Conservation (phyloP, 352 stramenopile genomes). For the Phytophthora citrophthora region DNA sequence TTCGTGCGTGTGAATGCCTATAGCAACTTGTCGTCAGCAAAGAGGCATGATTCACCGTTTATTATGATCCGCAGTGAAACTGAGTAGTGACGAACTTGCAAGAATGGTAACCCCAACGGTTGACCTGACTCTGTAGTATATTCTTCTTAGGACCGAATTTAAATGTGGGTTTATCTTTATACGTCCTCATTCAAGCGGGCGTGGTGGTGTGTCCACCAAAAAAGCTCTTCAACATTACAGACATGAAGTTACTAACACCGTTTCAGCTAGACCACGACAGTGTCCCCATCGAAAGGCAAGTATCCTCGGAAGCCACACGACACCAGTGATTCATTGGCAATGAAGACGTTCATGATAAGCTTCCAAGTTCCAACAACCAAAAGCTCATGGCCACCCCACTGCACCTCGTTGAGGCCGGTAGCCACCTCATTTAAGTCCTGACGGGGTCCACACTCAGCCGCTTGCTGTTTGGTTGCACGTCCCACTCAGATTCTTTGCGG, state of each 20-base stretch:
- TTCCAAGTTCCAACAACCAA: neutral
- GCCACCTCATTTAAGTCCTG: slow-evolving; percentile 6
- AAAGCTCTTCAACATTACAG: neutral
- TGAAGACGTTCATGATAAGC: too few species aligned
- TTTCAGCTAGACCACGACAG: slow-evolving; percentile 3
- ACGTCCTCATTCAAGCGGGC: neutral
- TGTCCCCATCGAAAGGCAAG: slow-evolving; percentile 18
- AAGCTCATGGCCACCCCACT: neutral
- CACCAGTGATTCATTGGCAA: too few species aligned
- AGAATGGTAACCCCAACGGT: too few species aligned
- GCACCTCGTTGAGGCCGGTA: neutral
- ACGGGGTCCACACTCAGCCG: slow-evolving; percentile 1
- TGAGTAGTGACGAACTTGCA: too few species aligned
- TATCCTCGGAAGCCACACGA: neutral
- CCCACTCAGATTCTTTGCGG: neutral
- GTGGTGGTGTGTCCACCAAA: neutral
- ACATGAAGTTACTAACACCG: slow-evolving; percentile 6
- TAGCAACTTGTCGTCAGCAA: too few species aligned
- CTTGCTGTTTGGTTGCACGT: neutral
- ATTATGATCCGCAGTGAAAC: too few species aligned
- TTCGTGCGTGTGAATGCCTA: too few species aligned
- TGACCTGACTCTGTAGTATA: too few species aligned
- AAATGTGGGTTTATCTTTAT: too few species aligned
- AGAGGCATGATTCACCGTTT: too few species aligned
- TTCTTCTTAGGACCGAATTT: too few species aligned